phyloP scores from a whole-genome alignment of 805 yeast genomes.

The Candida silvicultrix region DNA sequence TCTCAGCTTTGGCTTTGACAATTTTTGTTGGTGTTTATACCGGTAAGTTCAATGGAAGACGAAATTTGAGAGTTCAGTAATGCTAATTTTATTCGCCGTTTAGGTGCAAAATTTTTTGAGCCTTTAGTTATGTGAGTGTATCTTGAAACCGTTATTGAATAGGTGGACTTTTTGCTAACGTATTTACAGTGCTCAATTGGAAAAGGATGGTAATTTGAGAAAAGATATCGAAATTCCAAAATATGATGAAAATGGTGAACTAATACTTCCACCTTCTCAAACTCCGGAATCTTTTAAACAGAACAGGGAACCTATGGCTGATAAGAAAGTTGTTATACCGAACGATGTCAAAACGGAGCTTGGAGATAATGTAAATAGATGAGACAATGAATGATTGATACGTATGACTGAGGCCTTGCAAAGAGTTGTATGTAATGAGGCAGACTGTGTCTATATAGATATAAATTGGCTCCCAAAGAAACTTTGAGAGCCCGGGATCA shows the following conservation, averaged over 20 bases:
- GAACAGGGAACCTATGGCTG: neutral
- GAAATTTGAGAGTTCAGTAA: neutral
- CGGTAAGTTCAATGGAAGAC: constrained; percentile 20
- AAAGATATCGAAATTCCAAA: constrained; percentile 52
- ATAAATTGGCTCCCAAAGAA: no score
- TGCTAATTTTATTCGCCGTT: no score
- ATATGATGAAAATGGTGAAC: constrained; percentile 39
- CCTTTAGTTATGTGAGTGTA: constrained; percentile 65
- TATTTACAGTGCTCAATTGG: constrained; percentile 44
- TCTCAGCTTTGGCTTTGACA: constrained; percentile 18
- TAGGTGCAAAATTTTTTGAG: constrained; percentile 62
- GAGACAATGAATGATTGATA: neutral
- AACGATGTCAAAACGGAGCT: neutral
- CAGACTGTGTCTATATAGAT: no score
- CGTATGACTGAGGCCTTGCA: no score
- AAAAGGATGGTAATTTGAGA: constrained; percentile 60
- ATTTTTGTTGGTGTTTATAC: constrained; percentile 38
- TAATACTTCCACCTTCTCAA: constrained; percentile 19
- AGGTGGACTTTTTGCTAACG: constrained; percentile 3
- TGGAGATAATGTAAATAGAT: neutral
- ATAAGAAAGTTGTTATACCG: neutral
- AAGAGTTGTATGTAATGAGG: no score
- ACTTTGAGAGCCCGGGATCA: no score
- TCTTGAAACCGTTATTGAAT: neutral
- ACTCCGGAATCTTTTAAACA: neutral